Evolutionary conservation across 495 filamentous ascomycete species (phyloP), one percentile per base, ranked within the genome.

Genomic region (Xylaria bambusicola): DNA sequence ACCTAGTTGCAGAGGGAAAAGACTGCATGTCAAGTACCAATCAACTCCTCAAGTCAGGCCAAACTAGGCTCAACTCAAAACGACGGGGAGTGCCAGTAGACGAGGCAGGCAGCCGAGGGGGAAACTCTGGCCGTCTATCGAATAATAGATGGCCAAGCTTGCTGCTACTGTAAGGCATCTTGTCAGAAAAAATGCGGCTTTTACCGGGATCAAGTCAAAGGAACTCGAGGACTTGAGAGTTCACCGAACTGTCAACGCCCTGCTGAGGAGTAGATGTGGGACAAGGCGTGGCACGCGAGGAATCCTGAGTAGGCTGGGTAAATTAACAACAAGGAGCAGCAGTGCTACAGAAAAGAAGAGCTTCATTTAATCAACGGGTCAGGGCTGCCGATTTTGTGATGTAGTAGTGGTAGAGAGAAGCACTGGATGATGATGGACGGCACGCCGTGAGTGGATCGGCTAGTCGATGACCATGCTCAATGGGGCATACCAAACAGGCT

Each of bases 401-500:
- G 31, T 40, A 15, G 63, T 60, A 51, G 50, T 49, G 42, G 58
- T 53, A 29, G 21, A 52, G 56, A 52, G n/a, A n/a, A 50, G 47
- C 55, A 58, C 18, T 12, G 38, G 2, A 54, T 44, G 35, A 20
- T 33, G 36, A 44, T 33, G 36, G 31, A 44, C 38, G 17, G 38
- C 23, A 18, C n/a, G 24, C 21, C 9, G 15, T 44, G 38, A 54
- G 52, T 54, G 52, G 52, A 42, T 44, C 35, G 26, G 38, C 38
- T 31, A 15, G 15, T 27, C 35, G 20, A 27, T 21, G 35, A 36
- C 50, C 50, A 52, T 52, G 50, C 17, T 41, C 23, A 18, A 6
- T 23, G 21, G 35, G 38, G 35, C 66, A 69, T 66, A 50, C 64
- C 45, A 21, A 52, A 52, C 35, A 52, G 50, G 50, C 50, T 52